Evolutionary conservation across 805 yeast genomes (phyloP), one percentile per base, ranked within the genome.

Genomic region (Maudiozyma serrabonitensis): DNA sequence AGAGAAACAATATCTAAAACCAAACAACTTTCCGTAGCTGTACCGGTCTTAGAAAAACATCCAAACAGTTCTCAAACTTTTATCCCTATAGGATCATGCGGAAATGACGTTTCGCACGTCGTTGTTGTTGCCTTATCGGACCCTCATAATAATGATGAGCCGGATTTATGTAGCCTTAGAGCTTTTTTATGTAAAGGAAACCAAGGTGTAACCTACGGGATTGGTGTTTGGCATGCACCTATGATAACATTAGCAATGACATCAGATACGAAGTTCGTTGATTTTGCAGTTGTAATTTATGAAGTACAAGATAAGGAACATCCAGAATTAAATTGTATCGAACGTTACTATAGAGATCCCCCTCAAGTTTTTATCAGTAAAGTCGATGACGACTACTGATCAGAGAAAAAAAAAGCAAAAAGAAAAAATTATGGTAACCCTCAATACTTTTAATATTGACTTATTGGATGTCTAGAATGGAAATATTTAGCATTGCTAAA

Each of bases 141-240:
- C 53, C 55, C 18, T 9, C 55, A 16, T 13, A 47, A 74, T 66
- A 71, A 67, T 6, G 69, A 70, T 2, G 64, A 81, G 41, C 96
- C 96, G 0, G 86, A 84, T 56, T 75, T 78, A n/a, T 56, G 68
- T 2, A 67, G 77, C 0, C 58, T 82, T 11, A 74, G 71, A 54
- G 95, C 95, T 0, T 90, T 89, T 58, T 55, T 79, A 6, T 87
- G 90, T 55, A 75, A 86, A 12, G 43, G 43, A 18, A 41, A 41
- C 62, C 96, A 89, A 61, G 86, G 95, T 0, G 88, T 90, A 4
- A 90, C 96, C 0, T 89, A 89, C 63, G 95, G 89, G 0, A 78
- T 76, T 7, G 75, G 73, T 45, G 47, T 83, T 4, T 90, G 98
- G 98, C 98, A 90, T 63, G 95, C 97, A 0, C 97, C 98, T 3